Evolutionary conservation across 2,329 filamentous ascomycete species (phyloP), one percentile per base, ranked within the genome.

Genomic region (Fusarium fracticaudum): DNA sequence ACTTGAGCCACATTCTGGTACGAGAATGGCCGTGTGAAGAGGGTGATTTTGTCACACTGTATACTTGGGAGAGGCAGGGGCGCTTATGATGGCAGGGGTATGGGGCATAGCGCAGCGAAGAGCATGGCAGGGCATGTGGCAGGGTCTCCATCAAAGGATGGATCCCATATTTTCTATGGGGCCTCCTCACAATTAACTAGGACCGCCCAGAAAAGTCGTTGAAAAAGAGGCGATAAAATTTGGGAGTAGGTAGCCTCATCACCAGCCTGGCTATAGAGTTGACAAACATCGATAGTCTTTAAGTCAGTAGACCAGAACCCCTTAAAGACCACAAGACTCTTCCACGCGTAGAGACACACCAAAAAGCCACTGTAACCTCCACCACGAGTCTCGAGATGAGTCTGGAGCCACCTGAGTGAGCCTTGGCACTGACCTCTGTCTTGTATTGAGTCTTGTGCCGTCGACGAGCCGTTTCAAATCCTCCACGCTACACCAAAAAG

Each of bases 1-100:
- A 72, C 72, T 53, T 54, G 67, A 75, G 71, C 73, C 73, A 76
- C 74, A 43, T 65, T 65, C 74, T 76, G 74, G 74, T 75, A 76
- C 74, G 74, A 75, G 64, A 48, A 44, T 47, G 45, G 33, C 74
- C 58, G 71, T 76, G 65, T 62, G 55, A 60, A 55, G 35, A 15
- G 31, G 3, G 15, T 18, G 0, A 7, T 6, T 11, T 7, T 7
- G 12, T 33, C 60, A 57, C 74, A 76, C 74, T 75, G 74, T 73
- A 62, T 76, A 76, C 74, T 60, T 65, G 18, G 7, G 38, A 40
- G 60, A 50, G 67, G 67, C 67, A 70, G 67, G 67, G 67, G 67
- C 67, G 67, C 67, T 70, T 70, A 70, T 66, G 60, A 37, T 55
- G 67, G 67, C 67, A 70, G 67, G 67, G 67, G 51, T 61, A 54